Conservation (phyloP, 768 basidiomycete genomes). For the Paxillus ammoniavirescens region DNA sequence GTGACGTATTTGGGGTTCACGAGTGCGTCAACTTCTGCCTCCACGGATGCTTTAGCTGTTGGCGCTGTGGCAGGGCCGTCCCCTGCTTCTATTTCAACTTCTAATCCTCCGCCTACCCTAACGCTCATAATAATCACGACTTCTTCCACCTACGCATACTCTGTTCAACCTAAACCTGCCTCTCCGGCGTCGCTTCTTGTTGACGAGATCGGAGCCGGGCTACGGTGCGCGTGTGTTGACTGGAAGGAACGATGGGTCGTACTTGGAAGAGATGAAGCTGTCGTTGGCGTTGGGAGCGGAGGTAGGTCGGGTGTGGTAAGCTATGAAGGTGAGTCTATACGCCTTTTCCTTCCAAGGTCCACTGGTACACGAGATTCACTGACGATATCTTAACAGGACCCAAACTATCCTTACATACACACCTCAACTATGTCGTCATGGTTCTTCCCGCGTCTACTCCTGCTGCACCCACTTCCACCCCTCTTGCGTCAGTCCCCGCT, state of each 20-base stretch:
- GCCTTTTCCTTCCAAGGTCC: no score
- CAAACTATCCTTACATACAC: conserved; percentile 75
- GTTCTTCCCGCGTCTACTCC: conserved; percentile 83
- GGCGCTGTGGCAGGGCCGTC: conserved; percentile 22
- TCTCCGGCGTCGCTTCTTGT: conserved; percentile 66
- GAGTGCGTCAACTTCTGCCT: conserved; percentile 28
- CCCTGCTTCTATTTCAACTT: background rate
- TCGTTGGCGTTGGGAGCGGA: conserved; percentile 81
- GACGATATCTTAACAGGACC: conserved; percentile 10
- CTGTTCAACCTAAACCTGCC: conserved; percentile 68
- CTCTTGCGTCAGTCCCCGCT: conserved; percentile 53
- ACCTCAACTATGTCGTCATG: conserved; percentile 84
- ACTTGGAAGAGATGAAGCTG: conserved; percentile 87
- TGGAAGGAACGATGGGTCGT: conserved; percentile 71
- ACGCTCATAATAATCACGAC: conserved; percentile 89
- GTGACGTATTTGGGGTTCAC: conserved; percentile 91
- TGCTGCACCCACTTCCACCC: conserved; percentile 34
- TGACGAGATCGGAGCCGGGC: conserved; percentile 81
- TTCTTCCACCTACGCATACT: conserved; percentile 73
- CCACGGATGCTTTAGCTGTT: conserved; percentile 25
- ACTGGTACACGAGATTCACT: background rate
- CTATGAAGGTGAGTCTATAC: conserved; percentile 69
- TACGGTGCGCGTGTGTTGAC: conserved; percentile 86
- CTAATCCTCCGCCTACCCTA: conserved; percentile 37
- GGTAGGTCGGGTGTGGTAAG: conserved; percentile 85